Evolutionary conservation across 139 green algal species (phyloP).

Genomic region (Closterium sp.): DNA sequence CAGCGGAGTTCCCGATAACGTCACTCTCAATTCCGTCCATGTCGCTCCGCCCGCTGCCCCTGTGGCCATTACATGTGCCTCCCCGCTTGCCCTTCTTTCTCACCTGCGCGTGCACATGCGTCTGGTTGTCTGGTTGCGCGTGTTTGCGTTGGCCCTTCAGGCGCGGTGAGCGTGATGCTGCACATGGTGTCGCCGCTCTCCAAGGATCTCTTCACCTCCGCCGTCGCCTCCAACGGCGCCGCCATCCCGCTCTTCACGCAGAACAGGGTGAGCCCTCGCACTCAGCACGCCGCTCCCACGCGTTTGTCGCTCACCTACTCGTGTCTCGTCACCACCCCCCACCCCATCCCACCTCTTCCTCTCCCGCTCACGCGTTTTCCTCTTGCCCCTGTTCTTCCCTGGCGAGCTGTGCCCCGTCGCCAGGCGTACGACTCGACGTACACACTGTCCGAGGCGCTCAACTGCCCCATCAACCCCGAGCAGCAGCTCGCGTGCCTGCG

Average conservation of each 20-base stretch:
- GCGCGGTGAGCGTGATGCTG: constrained; percentile 13
- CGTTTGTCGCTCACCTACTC: too few relatives aligned
- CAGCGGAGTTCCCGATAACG: too few relatives aligned
- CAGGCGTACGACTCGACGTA: background rate
- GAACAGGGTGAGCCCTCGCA: background rate
- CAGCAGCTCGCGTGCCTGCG: background rate
- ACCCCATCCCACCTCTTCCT: background rate
- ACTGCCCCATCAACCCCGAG: background rate
- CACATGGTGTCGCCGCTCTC: constrained; percentile 22
- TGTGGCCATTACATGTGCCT: too few relatives aligned
- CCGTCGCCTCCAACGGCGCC: background rate
- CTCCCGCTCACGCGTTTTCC: background rate
- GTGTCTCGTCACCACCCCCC: too few relatives aligned
- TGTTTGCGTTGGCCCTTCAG: background rate
- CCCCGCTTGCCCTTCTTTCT: too few relatives aligned
- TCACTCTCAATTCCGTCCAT: background rate
- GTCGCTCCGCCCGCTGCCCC: background rate
- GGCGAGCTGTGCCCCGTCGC: background rate
- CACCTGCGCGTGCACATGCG: background rate
- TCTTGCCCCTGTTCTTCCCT: too few relatives aligned
- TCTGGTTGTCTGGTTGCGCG: background rate
- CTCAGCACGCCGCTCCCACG: too few relatives aligned
- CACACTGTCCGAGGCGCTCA: background rate
- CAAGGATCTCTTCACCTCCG: constrained; percentile 10
- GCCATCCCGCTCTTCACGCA: constrained; percentile 12